Evolutionary conservation across 228 moss, liverwort and hornwort species (phyloP).

Genomic region (Sphagnum magellanicum): DNA sequence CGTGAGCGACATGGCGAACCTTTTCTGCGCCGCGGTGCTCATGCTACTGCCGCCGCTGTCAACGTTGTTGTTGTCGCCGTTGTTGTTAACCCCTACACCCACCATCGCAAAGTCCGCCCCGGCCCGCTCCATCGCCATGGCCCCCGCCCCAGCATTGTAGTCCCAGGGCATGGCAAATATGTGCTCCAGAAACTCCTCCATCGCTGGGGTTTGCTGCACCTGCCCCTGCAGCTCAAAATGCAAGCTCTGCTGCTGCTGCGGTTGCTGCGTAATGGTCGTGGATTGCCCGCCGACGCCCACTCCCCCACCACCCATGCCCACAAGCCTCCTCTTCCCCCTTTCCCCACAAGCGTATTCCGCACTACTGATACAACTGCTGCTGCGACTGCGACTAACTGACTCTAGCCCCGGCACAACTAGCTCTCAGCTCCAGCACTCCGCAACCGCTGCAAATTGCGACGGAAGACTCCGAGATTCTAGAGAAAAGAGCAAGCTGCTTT

Average conservation of each 20-base stretch:
- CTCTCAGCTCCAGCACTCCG: not conserved
- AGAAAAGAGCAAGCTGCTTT: too few species aligned
- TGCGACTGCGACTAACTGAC: too few species aligned
- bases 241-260: conserved; percentile 24
- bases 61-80: not conserved
- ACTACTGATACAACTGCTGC: not conserved
- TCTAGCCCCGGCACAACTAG: not conserved
- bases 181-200: conserved; percentile 90
- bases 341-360: not conserved
- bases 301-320: conserved; percentile 1
- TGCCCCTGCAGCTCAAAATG: conserved; percentile 57
- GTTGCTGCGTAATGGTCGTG: conserved; percentile 7
- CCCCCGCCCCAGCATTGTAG: conserved; percentile 30
- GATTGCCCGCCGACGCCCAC: conserved; percentile 2
- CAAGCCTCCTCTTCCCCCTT: not conserved
- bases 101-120: not conserved
- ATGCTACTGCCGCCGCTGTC: conserved; percentile 10
- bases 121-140: not conserved
- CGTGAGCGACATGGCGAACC: conserved; percentile 60
- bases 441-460: not conserved
- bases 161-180: conserved; percentile 70
- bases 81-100: not conserved
- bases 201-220: conserved; percentile 36
- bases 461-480: too few species aligned
- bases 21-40: conserved; percentile 46